Conservation (phyloP, 1,284 basidiomycete genomes). For the Melampsora allii-populina region DNA sequence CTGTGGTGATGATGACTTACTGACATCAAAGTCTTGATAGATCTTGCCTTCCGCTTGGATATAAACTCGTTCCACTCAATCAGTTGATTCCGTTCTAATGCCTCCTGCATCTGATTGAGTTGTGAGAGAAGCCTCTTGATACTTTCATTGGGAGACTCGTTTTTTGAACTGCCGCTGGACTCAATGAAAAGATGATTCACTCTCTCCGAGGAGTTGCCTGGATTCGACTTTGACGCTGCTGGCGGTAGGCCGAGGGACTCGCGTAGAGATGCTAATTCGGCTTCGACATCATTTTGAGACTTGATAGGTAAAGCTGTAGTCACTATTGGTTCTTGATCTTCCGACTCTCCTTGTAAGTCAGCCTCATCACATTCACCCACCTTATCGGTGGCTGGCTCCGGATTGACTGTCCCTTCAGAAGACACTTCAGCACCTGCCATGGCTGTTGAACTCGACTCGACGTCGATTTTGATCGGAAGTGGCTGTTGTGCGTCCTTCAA, state of each 20-base stretch:
- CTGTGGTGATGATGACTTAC: not conserved
- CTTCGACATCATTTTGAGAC: conserved; percentile 37
- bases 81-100: conserved; percentile 68
- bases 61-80: conserved; percentile 88
- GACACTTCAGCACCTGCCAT: too few relatives aligned
- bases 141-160: conserved; percentile 60
- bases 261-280: conserved; percentile 29
- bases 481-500: too few relatives aligned
- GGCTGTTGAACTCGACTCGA: too few relatives aligned
- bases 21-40: conserved; percentile 19
- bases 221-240: not conserved
- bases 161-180: not conserved
- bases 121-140: conserved; percentile 73
- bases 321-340: conserved; percentile 27
- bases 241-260: conserved; percentile 26
- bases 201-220: not conserved
- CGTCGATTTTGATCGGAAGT: too few relatives aligned
- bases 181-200: not conserved
- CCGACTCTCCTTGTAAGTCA: conserved; percentile 9
- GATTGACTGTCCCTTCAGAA: too few relatives aligned
- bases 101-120: conserved; percentile 79
- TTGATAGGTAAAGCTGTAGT: conserved; percentile 42
- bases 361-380: not conserved
- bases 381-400: too few relatives aligned
- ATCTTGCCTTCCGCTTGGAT: conserved; percentile 55